Percentiles rank a stretch among this genome's conserved stretches.
Evolutionary conservation across 495 filamentous ascomycete genomes (phyloP).

Genomic region (Penicillium crystallinum): DNA sequence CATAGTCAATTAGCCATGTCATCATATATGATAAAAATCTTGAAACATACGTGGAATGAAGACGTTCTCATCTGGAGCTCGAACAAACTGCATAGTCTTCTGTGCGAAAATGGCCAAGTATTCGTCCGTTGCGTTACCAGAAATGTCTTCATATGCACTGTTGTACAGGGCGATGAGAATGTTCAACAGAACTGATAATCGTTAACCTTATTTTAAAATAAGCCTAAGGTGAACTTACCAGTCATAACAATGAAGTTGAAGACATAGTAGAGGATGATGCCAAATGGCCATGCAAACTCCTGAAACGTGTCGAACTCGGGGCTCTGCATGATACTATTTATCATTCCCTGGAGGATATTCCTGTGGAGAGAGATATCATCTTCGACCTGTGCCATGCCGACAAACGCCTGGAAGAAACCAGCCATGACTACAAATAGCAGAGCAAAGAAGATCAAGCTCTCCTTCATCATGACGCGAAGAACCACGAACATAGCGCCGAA

Average conservation of each 20-base stretch:
- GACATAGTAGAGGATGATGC: constrained; percentile 86
- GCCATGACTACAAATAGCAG: constrained; percentile 80
- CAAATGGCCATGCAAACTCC: constrained; percentile 70
- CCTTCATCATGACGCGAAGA: constrained; percentile 98
- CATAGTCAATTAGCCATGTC: neutral
- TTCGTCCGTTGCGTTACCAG: constrained; percentile 89
- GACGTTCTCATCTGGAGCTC: constrained; percentile 95
- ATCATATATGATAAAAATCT: neutral
- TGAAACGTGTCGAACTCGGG: constrained; percentile 91
- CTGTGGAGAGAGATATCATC: constrained; percentile 53
- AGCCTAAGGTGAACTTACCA: constrained; percentile 26
- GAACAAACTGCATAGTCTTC: constrained; percentile 93
- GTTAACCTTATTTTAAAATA: constrained; percentile 17
- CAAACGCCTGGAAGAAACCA: constrained; percentile 91
- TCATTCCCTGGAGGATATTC: constrained; percentile 86
- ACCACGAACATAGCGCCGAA: constrained; percentile 98
- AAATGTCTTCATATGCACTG: constrained; percentile 92
- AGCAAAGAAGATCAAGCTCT: constrained; percentile 95
- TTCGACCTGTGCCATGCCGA: constrained; percentile 87
- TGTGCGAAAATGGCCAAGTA: constrained; percentile 86
- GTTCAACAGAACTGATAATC: constrained; percentile 67
- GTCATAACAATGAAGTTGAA: constrained; percentile 98
- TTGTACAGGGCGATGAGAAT: constrained; percentile 97
- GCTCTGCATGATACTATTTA: constrained; percentile 80
- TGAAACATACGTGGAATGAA: constrained; percentile 71